phyloP scores from a whole-genome alignment of 192 early-diverging fungal species.

The Haplosporangium gracile region DNA sequence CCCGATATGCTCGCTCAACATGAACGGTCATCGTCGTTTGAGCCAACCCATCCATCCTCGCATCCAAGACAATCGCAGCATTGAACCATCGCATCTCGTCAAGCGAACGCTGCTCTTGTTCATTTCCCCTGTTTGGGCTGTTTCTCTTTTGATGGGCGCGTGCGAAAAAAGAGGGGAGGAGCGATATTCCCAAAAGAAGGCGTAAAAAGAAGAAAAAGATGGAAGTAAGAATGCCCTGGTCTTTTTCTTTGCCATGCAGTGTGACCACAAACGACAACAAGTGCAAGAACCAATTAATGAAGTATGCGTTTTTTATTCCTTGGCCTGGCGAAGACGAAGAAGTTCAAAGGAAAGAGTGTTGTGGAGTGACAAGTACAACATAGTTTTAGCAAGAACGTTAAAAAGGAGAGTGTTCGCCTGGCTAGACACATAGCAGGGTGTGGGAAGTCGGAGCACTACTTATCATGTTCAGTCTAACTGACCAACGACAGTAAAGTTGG shows the following conservation, averaged over 20 bases:
- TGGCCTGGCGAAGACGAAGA: background rate
- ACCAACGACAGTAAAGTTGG: no score
- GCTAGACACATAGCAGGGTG: background rate
- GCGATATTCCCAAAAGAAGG: background rate
- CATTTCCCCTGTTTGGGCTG: background rate
- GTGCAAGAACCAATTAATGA: background rate
- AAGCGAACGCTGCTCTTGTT: background rate
- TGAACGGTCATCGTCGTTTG: background rate
- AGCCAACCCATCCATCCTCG: background rate
- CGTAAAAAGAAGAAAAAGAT: background rate
- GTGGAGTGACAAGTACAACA: background rate
- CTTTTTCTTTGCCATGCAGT: background rate
- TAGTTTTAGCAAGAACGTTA: background rate
- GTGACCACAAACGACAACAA: background rate
- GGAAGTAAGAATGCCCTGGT: no score
- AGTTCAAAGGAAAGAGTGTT: background rate
- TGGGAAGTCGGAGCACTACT: background rate
- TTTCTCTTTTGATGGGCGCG: background rate
- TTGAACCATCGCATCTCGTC: background rate
- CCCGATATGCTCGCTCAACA: background rate
- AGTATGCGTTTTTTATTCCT: background rate
- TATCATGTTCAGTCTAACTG: no score
- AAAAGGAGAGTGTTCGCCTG: background rate
- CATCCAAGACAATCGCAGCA: background rate
- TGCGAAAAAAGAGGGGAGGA: background rate